These are phyloP conservation scores for Boletales sp. DNA, from an alignment of 768 basidiomycete species.

Conservation along the genomic window DNA sequence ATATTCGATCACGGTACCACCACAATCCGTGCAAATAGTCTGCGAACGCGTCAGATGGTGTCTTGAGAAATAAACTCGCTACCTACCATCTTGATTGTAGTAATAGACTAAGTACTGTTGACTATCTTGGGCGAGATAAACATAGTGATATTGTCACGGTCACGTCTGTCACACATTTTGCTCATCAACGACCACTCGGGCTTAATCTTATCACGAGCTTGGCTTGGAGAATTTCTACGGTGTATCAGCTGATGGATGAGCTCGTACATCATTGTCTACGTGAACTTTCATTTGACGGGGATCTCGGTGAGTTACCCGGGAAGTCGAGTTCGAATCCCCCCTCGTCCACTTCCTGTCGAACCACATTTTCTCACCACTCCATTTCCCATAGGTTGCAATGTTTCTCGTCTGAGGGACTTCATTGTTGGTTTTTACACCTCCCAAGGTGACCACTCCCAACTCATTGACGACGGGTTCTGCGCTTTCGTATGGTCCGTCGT, in stretches of 20 bases:
- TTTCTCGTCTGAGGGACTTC: conserved; percentile 68
- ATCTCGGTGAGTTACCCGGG: conserved; percentile 62
- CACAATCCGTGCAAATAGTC: conserved; percentile 73
- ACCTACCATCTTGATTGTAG: conserved; percentile 16
- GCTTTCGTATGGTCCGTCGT: conserved; percentile 82
- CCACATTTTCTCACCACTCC: conserved; percentile 19
- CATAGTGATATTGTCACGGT: conserved; percentile 1
- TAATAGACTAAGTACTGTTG: background rate
- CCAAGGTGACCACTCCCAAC: conserved; percentile 42
- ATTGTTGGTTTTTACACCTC: conserved; percentile 61
- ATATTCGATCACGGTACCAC: conserved; percentile 82
- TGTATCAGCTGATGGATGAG: conserved; percentile 60
- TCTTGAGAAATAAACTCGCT: background rate
- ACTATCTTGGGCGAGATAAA: background rate
- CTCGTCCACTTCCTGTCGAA: conserved; percentile 8
- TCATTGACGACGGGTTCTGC: conserved; percentile 70
- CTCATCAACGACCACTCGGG: background rate
- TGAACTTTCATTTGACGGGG: conserved; percentile 87
- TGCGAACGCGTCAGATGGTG: conserved; percentile 19
- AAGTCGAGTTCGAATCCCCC: conserved; percentile 45
- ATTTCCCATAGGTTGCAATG: conserved; percentile 58
- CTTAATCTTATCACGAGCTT: conserved; percentile 3
- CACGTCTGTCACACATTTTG: conserved; percentile 11
- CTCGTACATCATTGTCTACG: conserved; percentile 80
- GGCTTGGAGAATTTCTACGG: too few species aligned